Evolutionary conservation across 2,329 filamentous ascomycete species (phyloP).

Genomic region (Sphaerulina vaccinii): DNA sequence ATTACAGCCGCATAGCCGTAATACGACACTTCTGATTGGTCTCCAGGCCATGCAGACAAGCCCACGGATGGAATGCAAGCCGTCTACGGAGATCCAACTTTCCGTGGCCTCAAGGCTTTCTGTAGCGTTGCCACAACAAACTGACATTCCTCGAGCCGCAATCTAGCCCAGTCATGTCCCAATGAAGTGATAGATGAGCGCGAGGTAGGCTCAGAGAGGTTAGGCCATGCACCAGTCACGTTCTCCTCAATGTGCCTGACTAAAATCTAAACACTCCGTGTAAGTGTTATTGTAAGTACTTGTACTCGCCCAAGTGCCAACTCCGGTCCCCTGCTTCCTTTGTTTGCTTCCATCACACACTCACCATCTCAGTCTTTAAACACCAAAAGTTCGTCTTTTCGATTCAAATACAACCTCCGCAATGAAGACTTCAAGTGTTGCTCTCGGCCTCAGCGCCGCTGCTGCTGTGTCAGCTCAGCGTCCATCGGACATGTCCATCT

Average conservation of each 20-base stretch:
- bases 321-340: background rate
- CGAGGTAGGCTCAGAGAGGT: slow-evolving; percentile 4
- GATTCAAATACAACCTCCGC: too few relatives aligned
- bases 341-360: background rate
- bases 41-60: background rate
- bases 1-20: slow-evolving; percentile 3
- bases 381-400: too few relatives aligned
- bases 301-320: slow-evolving; percentile 12
- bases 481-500: slow-evolving; percentile 53
- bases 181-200: background rate
- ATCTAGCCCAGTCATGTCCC: slow-evolving; percentile 1
- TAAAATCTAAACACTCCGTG: background rate
- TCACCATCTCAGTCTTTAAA: background rate
- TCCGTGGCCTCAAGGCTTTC: background rate
- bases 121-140: background rate
- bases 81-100: background rate
- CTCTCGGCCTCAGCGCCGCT: slow-evolving; percentile 26
- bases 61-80: background rate
- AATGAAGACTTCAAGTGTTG: slow-evolving; percentile 23
- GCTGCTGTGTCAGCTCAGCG: slow-evolving; percentile 42
- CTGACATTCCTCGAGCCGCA: background rate
- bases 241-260: slow-evolving; percentile 6
- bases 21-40: slow-evolving; percentile 4
- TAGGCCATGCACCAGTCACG: background rate
- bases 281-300: slow-evolving; percentile 7